phyloP scores from a whole-genome alignment of 352 stramenopile genomes.

The Globisporangium paroecandrum region DNA sequence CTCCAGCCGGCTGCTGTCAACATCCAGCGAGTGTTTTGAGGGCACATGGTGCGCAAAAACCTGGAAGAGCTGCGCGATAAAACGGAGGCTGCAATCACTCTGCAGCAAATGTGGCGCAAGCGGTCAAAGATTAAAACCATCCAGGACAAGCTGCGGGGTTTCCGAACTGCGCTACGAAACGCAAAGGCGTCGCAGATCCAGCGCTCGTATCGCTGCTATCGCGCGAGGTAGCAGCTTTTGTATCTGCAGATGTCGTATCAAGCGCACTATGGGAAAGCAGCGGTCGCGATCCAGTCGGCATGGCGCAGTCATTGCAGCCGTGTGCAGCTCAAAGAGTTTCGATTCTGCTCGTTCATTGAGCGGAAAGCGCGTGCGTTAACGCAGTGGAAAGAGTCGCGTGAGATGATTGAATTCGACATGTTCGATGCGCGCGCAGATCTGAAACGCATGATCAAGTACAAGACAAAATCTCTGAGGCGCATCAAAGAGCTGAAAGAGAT shows the following conservation, averaged over 20 bases:
- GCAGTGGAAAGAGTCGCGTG: slow-evolving; percentile 44
- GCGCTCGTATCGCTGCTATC: slow-evolving; percentile 57
- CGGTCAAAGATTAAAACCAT: slow-evolving; percentile 43
- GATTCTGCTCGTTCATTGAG: slow-evolving; percentile 64
- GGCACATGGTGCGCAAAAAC: slow-evolving; percentile 47
- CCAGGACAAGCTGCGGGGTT: slow-evolving; percentile 33
- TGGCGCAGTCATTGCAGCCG: slow-evolving; percentile 68
- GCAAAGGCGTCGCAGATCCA: slow-evolving; percentile 46
- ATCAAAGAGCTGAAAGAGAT: slow-evolving; percentile 78
- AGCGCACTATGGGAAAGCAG: slow-evolving; percentile 45
- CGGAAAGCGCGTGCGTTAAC: slow-evolving; percentile 56
- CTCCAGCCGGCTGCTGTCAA: slow-evolving; percentile 38
- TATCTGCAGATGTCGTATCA: slow-evolving; percentile 39
- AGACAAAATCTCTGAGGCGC: slow-evolving; percentile 60
- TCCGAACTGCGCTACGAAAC: slow-evolving; percentile 38
- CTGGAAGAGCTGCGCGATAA: slow-evolving; percentile 54
- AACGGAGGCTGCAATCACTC: slow-evolving; percentile 63
- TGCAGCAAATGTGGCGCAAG: slow-evolving; percentile 74
- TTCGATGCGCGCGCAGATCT: slow-evolving; percentile 56
- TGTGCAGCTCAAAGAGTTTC: slow-evolving; percentile 56
- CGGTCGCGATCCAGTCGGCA: slow-evolving; percentile 61
- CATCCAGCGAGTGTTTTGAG: slow-evolving; percentile 75
- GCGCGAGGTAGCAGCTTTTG: slow-evolving; percentile 36
- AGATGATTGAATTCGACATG: slow-evolving; percentile 75
- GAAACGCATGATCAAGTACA: slow-evolving; percentile 72